Percentiles rank a stretch among this genome's conserved stretches.
Conservation (phyloP, 257 asterid species). For the Paraleonurus japonicus region DNA sequence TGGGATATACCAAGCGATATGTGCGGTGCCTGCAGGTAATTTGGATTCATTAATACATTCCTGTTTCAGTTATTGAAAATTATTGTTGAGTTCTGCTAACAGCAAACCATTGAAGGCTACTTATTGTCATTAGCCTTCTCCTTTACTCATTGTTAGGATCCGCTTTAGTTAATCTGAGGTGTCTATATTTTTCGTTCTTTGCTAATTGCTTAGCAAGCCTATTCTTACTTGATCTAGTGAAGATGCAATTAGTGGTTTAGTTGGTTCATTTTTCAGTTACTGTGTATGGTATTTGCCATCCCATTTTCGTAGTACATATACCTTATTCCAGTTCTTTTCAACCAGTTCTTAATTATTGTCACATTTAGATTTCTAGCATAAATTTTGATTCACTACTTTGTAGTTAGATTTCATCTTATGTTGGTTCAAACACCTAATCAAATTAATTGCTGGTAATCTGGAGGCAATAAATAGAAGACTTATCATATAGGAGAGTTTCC, state of each 20-base stretch:
- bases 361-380: background rate
- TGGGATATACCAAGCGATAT: constrained; percentile 94
- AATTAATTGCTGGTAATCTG: background rate
- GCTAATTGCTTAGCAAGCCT: background rate
- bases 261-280: background rate
- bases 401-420: background rate
- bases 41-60: background rate
- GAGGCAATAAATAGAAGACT: background rate
- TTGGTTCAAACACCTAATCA: background rate
- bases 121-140: background rate
- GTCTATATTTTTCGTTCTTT: background rate
- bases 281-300: too few relatives aligned
- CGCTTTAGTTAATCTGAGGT: background rate
- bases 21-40: constrained; percentile 94
- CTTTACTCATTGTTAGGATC: background rate
- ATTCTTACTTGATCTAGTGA: background rate
- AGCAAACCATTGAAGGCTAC: background rate
- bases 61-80: background rate
- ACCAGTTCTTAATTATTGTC: background rate
- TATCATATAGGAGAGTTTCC: background rate
- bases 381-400: background rate
- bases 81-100: background rate
- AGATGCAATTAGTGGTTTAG: background rate
- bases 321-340: background rate
- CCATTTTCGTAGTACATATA: background rate